Evolutionary conservation across 371 early-diverging fungal genomes (phyloP), one percentile per base, ranked within the genome.

Genomic region (Mucor circinelloides): DNA sequence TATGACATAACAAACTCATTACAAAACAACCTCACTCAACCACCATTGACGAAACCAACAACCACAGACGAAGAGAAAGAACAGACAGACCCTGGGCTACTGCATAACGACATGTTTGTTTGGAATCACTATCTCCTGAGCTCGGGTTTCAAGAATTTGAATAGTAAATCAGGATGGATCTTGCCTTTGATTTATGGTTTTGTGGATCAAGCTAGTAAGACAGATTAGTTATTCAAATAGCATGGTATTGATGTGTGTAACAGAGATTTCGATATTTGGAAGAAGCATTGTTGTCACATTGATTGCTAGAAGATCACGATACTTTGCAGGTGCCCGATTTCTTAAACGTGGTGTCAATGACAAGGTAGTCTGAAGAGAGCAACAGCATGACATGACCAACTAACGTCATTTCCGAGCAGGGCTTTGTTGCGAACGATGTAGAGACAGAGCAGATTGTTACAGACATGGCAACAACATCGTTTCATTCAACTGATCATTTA

Each of bases 361-460:
- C 64, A 80, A 86, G 73, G 90, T 89, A 72, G 6, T 52, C 1
- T 52, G 27, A 30, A 5, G 2, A 0, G 6, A 52, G 4, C 27
- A 10, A 25, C 27, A 27, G 34, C 27, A 50, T 10, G 13, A 0
- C 23, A 25, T 27, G 12, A 38, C 13, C 6, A 25, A 5, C 48
- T 52, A 52, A 23, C 27, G 12, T 27, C 52, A 23, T 25, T 62
- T 27, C 13, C 21, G 28, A 28, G 23, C 66, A 94, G 82, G 97
- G 98, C 0, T 94, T 92, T 81, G 97, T 97, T 6, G 99, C 99
- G 3, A 99, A 99, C 79, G 99, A 98, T 67, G 99, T 99, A 6
- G 99, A 99, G 77, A 99, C 99, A 0, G 99, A 99, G 76, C 99
- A 99, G 77, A 98, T 99, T 65, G 97, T 97, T 0, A 84, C 91